Base-by-base conservation (phyloP, 305 asterid species). In the Caryopteris hybrid region DNA sequence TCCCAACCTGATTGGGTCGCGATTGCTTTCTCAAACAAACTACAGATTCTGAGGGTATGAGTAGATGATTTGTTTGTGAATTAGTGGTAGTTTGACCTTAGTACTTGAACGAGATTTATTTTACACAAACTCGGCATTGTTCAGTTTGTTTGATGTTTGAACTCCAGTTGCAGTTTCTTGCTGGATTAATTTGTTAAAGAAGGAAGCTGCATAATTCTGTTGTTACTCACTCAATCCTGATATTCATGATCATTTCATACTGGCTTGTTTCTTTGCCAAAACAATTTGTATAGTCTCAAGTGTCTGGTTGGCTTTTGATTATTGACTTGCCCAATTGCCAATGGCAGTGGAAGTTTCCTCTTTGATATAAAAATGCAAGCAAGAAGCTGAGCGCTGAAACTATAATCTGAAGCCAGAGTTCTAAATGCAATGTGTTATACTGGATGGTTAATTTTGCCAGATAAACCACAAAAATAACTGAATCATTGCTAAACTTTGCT, bases 1-100 rank as follows among this genome's bases (percentile, higher is more conserved):
- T 90, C 96, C 3, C 97, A 90, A 79, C 98, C 98, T 48, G 97
- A 92, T 69, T 92, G 97, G 98, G 96, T 90, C 10, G 97, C 98
- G 18, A 86, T 92, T 79, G 98, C 98, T 42, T 92, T 90, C 78
- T 73, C 98, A 39, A 88, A 90, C 78, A 92, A 92, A 89, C 92
- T 92, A 71, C 96, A 92, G 86, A 92, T 92, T 80, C 88, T 92
- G 66, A 89, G 96, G 90, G 98, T 89, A 67, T 92, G 90, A 92
- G 71, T 67, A 70, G 80, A 64, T 55, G 78, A 48, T 66, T 46
- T 77, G 67, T 57, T 74, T 52, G 52, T 72, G 69, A 56, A 56
- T 72, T 71, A 45, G 73, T 74, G 68, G 75, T 66, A 74, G 79
- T 60, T 70, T 72, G 70, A 61, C 64, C 61, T 42, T 74, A 69